Conservation (phyloP, 1,284 basidiomycete species). For the Stygiomarasmius scandens region DNA sequence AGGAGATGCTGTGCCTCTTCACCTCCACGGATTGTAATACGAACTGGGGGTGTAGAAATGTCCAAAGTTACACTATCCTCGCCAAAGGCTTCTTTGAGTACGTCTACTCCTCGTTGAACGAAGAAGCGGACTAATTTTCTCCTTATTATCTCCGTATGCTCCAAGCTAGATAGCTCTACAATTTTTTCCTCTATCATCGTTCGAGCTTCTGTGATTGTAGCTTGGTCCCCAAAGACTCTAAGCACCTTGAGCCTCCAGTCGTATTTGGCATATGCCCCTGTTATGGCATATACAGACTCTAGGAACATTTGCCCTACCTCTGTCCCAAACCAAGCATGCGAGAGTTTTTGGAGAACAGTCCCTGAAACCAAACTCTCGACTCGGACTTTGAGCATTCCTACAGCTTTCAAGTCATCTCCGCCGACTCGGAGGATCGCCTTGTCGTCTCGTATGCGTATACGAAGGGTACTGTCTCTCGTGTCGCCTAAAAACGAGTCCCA, state of each 20-base stretch:
- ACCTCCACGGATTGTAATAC: slow-evolving; percentile 48
- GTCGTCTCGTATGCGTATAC: background rate
- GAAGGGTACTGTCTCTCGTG: background rate
- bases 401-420: slow-evolving; percentile 47
- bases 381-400: slow-evolving; percentile 60
- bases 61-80: slow-evolving; percentile 51
- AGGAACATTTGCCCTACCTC: slow-evolving; percentile 35
- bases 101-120: slow-evolving; percentile 44
- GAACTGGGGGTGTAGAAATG: slow-evolving; percentile 32
- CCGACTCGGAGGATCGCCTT: slow-evolving; percentile 36
- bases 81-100: slow-evolving; percentile 50
- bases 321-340: slow-evolving; percentile 47
- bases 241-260: slow-evolving; percentile 45
- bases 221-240: slow-evolving; percentile 43
- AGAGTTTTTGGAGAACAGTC: slow-evolving; percentile 43
- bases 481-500: slow-evolving; percentile 46
- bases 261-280: slow-evolving; percentile 42
- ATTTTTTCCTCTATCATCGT: slow-evolving; percentile 45
- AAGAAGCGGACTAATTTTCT: slow-evolving; percentile 47
- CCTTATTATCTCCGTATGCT: slow-evolving; percentile 40
- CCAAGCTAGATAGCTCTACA: slow-evolving; percentile 41
- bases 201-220: slow-evolving; percentile 39
- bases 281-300: slow-evolving; percentile 32
- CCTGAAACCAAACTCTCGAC: slow-evolving; percentile 55
- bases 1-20: slow-evolving; percentile 51